phyloP scores from a whole-genome alignment of 805 yeast genomes.

The Yarrowia hollandica region DNA sequence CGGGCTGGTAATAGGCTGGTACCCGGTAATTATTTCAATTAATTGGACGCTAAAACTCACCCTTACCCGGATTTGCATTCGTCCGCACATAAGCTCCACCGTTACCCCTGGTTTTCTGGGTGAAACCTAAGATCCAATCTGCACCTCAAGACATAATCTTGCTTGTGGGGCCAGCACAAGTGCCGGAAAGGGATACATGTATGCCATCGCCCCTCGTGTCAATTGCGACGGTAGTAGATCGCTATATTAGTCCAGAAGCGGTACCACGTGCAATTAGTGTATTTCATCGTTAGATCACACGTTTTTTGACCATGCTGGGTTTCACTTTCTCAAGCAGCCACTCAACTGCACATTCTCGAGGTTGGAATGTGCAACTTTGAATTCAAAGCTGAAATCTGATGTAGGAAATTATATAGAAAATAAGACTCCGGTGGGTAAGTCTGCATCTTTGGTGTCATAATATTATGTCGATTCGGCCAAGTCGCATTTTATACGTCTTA shows the following conservation, averaged over 20 bases:
- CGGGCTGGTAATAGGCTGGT: no score
- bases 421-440: no score
- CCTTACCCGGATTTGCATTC: neutral
- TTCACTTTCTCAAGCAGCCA: neutral
- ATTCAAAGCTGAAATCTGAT: neutral
- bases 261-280: no score
- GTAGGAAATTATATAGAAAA: no score
- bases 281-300: neutral
- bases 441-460: no score
- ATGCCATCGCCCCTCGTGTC: neutral
- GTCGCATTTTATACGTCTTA: neutral
- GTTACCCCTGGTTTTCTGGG: conserved; percentile 10
- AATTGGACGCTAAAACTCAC: neutral
- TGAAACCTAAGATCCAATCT: neutral
- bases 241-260: no score
- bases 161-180: neutral
- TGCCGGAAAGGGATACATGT: neutral
- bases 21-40: neutral
- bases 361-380: conserved; percentile 15
- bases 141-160: conserved; percentile 10
- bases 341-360: neutral
- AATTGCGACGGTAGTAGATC: no score
- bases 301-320: neutral
- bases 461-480: no score
- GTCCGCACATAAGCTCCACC: neutral